Evolutionary conservation across 2,329 filamentous ascomycete genomes (phyloP), one percentile per base, ranked within the genome.

Genomic region (Aschersonia sp.): DNA sequence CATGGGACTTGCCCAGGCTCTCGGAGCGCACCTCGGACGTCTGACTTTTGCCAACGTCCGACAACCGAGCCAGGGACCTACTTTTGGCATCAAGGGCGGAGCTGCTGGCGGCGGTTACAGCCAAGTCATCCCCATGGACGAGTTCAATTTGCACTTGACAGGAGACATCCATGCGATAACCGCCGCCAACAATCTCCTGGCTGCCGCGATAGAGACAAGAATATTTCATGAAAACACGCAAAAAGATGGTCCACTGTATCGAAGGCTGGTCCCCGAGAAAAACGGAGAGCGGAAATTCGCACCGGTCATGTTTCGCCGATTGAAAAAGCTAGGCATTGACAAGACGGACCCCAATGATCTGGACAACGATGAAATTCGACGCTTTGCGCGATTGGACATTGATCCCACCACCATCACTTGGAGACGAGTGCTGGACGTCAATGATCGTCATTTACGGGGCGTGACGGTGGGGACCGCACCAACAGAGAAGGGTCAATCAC

Each of bases 51-150:
- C 92, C 66, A 97, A 98, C 63, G 92, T 98, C 46, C 81, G 92
- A 51, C 92, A 98, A 64, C 92, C 92, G 46, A 95, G 87, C 58
- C 92, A 97, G 70, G 92, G 92, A 5, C 92, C 92, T 48, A 98
- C 92, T 0, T 98, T 98, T 63, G 92, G 92, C 59, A 97, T 98
- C 75, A 98, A 98, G 75, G 92, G 92, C 53, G 92, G 92, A 59
- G 92, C 92, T 50, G 92, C 92, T 49, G 92, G 92, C 59, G 92
- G 92, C 64, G 92, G 92, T 40, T 98, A 97, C 78, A 95, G 87
- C 65, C 92, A 98, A 66, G 92, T 98, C 60, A 97, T 98, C 58
- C 92, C 92, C 50, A 98, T 98, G 92, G 92, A 98, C 58, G 92
- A 98, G 66, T 98, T 98, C 73, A 98, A 98, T 68, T 72, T 98